Conservation (phyloP, 805 yeast species). For the Ogataea zsoltii region DNA sequence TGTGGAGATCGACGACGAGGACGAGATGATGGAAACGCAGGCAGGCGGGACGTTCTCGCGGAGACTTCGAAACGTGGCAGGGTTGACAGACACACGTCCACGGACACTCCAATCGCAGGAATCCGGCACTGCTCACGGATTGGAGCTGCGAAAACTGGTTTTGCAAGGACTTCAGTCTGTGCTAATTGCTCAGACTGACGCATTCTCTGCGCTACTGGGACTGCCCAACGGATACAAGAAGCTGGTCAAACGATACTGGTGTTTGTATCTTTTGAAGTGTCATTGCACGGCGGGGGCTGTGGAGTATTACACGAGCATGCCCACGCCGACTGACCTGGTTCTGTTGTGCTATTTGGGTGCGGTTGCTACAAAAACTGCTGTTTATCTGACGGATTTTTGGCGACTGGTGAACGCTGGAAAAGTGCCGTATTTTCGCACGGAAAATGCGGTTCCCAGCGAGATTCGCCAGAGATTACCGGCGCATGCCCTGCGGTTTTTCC, state of each 20-base stretch:
- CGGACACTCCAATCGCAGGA: slow-evolving; percentile 13
- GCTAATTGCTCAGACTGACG: slow-evolving; percentile 47
- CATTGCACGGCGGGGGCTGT: slow-evolving; percentile 6
- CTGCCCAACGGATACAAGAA: slow-evolving; percentile 15
- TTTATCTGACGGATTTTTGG: slow-evolving; percentile 51
- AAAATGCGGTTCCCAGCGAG: slow-evolving; percentile 22
- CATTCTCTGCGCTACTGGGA: slow-evolving; percentile 37
- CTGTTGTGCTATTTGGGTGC: slow-evolving; percentile 52
- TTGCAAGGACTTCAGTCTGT: slow-evolving; percentile 35
- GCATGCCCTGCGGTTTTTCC: slow-evolving; percentile 16
- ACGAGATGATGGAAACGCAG: slow-evolving; percentile 65
- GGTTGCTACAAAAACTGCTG: slow-evolving; percentile 48
- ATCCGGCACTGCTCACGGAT: slow-evolving; percentile 25
- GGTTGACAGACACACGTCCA: slow-evolving; percentile 28
- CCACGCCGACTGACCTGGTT: slow-evolving; percentile 25
- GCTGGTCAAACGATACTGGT: slow-evolving; percentile 37
- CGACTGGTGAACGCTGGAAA: slow-evolving; percentile 41
- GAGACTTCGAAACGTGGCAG: slow-evolving; percentile 52
- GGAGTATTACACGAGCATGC: slow-evolving; percentile 12
- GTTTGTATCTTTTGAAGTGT: slow-evolving; percentile 11
- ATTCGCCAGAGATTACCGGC: slow-evolving; percentile 20
- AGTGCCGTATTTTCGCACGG: slow-evolving; percentile 42
- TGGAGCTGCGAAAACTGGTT: slow-evolving; percentile 20
- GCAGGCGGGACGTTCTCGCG: slow-evolving; percentile 57
- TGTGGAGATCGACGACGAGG: slow-evolving; percentile 78